Evolutionary conservation across 805 yeast genomes (phyloP).

Genomic region (Nematodospora valgi): DNA sequence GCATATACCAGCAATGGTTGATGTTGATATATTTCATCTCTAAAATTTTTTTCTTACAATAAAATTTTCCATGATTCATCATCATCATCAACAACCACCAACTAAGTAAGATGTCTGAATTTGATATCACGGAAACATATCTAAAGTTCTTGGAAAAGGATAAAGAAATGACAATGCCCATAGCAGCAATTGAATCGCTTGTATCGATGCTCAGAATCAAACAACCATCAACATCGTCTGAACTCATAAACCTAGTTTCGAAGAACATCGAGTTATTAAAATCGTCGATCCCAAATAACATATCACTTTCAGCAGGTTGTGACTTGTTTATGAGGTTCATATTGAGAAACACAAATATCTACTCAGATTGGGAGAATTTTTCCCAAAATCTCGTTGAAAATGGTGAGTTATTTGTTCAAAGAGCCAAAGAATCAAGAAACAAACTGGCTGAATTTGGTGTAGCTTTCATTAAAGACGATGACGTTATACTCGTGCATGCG

Average conservation of each 20-base stretch:
- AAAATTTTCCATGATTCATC: slow-evolving; percentile 1
- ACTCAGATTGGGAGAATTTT: slow-evolving; percentile 94
- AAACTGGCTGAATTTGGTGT: slow-evolving; percentile 85
- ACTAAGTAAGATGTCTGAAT: slow-evolving; percentile 22
- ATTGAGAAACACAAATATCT: slow-evolving; percentile 78
- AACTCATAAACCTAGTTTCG: slow-evolving; percentile 76
- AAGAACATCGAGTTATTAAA: slow-evolving; percentile 75
- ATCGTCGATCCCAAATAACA: slow-evolving; percentile 79
- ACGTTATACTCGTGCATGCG: slow-evolving; percentile 84
- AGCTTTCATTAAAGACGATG: slow-evolving; percentile 91
- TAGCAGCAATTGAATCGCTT: slow-evolving; percentile 94
- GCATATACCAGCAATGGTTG: not conserved
- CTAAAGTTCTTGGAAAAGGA: slow-evolving; percentile 80
- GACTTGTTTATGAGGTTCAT: slow-evolving; percentile 94
- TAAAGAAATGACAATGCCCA: slow-evolving; percentile 98
- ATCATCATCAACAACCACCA: not conserved
- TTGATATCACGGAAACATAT: slow-evolving; percentile 82
- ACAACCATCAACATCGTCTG: slow-evolving; percentile 92
- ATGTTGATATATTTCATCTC: too few species aligned
- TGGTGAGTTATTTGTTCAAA: slow-evolving; percentile 84
- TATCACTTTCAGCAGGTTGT: slow-evolving; percentile 95
- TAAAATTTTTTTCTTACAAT: too few species aligned
- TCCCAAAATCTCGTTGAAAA: slow-evolving; percentile 84
- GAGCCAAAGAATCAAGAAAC: slow-evolving; percentile 87
- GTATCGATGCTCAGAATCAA: slow-evolving; percentile 78